A percentile compares a stretch with the other conserved stretches of the same genome.
Conservation (phyloP, 139 green algal genomes). For the Chlamydomonas asymmetrica region DNA sequence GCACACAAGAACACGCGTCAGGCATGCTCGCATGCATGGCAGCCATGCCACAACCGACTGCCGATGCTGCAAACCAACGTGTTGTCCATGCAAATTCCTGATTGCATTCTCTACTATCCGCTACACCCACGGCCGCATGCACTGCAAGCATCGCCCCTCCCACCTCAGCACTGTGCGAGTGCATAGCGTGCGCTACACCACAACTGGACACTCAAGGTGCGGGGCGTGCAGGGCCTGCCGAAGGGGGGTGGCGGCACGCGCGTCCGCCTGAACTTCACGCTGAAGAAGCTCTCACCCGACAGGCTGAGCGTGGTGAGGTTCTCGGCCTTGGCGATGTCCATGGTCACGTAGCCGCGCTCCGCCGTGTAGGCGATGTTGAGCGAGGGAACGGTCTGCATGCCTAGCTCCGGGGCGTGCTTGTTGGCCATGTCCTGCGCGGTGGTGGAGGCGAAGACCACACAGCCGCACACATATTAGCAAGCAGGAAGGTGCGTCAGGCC, state of each 20-base stretch:
- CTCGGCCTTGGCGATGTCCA: constrained; percentile 82
- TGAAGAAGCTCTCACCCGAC: constrained; percentile 34
- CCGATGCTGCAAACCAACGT: too few relatives aligned
- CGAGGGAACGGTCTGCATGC: constrained; percentile 86
- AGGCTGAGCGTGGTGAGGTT: constrained; percentile 63
- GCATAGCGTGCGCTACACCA: too few relatives aligned
- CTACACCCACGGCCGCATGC: too few relatives aligned
- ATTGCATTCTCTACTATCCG: too few relatives aligned
- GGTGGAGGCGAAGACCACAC: background rate
- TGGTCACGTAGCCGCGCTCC: constrained; percentile 89
- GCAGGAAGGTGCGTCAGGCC: constrained; percentile 21
- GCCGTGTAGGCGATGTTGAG: constrained; percentile 84
- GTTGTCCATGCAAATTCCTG: too few relatives aligned
- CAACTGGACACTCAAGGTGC: too few relatives aligned
- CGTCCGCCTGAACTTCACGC: too few relatives aligned
- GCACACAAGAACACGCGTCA: background rate
- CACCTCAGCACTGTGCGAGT: too few relatives aligned
- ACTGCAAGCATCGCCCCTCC: too few relatives aligned
- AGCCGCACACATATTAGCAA: background rate
- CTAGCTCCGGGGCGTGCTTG: constrained; percentile 68
- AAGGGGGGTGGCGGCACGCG: too few relatives aligned
- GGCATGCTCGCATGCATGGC: background rate
- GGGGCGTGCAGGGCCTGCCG: too few relatives aligned
- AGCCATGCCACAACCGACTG: too few relatives aligned
- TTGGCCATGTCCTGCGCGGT: constrained; percentile 74